Base-by-base conservation (phyloP, 176 grass and related monocot genomes). In the Musa acuminata region DNA sequence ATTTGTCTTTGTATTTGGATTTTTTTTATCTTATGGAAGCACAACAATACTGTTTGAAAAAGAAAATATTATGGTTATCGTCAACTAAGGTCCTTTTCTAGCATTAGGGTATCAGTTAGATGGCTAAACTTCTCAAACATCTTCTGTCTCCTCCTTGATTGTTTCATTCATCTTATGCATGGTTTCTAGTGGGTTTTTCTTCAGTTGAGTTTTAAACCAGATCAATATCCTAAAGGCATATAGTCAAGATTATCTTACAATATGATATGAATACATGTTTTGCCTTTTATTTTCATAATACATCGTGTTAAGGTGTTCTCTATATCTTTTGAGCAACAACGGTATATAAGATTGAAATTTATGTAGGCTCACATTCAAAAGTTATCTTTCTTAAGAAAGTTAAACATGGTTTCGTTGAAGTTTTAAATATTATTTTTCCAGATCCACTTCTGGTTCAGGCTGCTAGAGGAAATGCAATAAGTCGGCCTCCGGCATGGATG, bases 401-500 rank as follows among this genome's bases (percentile, higher is more conserved):
- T 49, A 8, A 50, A 70, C 13, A 49, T 50, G 8, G 13, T 16
- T 9, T 70, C 8, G 25, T 26, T 70, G 4, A 49, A 71, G n/a
- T 51, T 69, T 49, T 71, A n/a, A 71, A 24, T 43, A 71, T 19
- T 19, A 26, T 55, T 71, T 29, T 69, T 27, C 60, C 79, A 98
- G 88, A 93, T 20, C 90, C 90, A 29, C 77, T 98, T 52, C 80
- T 98, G 78, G 73, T 98, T 55, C 90, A 85, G 67, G 90, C 90
- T 19, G 23, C 94, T 55, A 88, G 75, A 87, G 94, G 90, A 9
- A 83, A 91, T 80, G 52, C 81, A 4, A 79, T 91, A 29, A 77
- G 71, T 58, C 77, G 94, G 35, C 90, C 94, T 13, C 90, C 94
- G 51, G 88, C 94, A 53, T 98, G 94, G 94, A 98, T 98, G 94